These are phyloP conservation scores for Epithele typhae DNA, from an alignment of 768 basidiomycete genomes.

Conservation along the genomic window DNA sequence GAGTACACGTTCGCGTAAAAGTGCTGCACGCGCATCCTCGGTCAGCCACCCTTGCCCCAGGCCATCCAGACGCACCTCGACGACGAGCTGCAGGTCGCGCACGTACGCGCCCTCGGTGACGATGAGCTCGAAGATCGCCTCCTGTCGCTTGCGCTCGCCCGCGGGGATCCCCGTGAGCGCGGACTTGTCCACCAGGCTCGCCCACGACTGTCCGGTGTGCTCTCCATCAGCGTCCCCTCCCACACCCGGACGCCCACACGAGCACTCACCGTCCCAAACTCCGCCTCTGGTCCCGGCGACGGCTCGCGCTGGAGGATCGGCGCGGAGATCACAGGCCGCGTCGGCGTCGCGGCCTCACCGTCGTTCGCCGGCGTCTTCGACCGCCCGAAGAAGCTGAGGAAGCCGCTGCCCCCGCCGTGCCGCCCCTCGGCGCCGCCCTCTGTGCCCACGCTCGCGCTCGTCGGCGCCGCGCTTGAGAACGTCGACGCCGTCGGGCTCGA, in stretches of 20 bases:
- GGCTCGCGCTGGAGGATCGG: slow-evolving; percentile 45
- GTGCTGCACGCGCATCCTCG: slow-evolving; percentile 42
- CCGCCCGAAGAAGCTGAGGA: slow-evolving; percentile 52
- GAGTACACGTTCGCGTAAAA: slow-evolving; percentile 82
- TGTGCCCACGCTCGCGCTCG: no score
- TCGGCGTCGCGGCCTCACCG: slow-evolving; percentile 36
- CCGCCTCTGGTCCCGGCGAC: slow-evolving; percentile 36
- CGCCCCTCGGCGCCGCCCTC: no score
- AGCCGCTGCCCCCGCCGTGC: not conserved
- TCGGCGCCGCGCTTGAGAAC: slow-evolving; percentile 11
- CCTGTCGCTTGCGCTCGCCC: slow-evolving; percentile 54
- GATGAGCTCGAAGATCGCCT: slow-evolving; percentile 91
- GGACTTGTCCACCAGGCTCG: slow-evolving; percentile 82
- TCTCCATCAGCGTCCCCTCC: not conserved
- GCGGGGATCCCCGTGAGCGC: slow-evolving; percentile 78
- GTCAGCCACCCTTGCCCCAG: no score
- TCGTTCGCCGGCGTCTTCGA: slow-evolving; percentile 50
- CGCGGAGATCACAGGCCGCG: slow-evolving; percentile 57
- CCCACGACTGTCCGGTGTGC: slow-evolving; percentile 65
- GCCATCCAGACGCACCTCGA: slow-evolving; percentile 81
- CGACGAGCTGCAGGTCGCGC: slow-evolving; percentile 85
- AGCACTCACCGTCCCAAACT: slow-evolving; percentile 61
- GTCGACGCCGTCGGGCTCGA: slow-evolving; percentile 23
- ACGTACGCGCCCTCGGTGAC: slow-evolving; percentile 88
- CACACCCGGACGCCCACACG: not conserved